Base-by-base conservation (phyloP, 2,329 filamentous ascomycete genomes). In the Alternaria atra region DNA sequence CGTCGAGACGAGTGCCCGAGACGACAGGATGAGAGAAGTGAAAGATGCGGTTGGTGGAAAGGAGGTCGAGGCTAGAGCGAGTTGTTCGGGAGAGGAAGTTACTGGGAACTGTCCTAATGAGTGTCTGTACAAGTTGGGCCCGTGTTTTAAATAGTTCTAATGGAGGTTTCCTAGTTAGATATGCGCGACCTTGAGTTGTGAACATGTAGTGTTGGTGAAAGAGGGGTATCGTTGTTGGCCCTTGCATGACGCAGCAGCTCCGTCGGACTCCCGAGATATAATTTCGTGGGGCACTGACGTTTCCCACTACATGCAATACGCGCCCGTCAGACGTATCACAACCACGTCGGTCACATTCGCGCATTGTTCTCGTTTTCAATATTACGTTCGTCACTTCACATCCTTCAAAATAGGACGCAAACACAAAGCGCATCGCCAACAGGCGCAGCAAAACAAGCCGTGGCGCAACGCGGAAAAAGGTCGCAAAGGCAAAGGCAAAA, bases 361-460 rank as follows among this genome's bases (percentile, higher is more conserved):
- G 17, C 37, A 23, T 25, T 43, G 35, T 46, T 37, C 23, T 10
- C 3, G 42, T 39, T n/a, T 35, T 5, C n/a, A 0, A 10, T 25
- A 32, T 20, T 29, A n/a, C 27, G 23, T n/a, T 29, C 42, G 15
- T 8, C 23, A 25, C 20, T 42, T 47, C 25, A 3, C 9, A 10
- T 29, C 35, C 43, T 48, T 75, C 77, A 81, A 73, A 69, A 86
- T 85, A 85, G 84, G 83, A 71, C 82, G 84, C 68, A 82, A 83
- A 70, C 78, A 80, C 66, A 82, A 83, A 64, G 69, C 78, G 39
- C 79, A 81, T 70, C 80, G 81, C 72, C 74, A 76, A 58, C 65
- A 76, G 65, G 64, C 70, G 67, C 65, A 75, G 61, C 68, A 71
- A 65, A 64, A 64, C 64, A 78, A 77, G 64, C 71, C 70, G 58